These are phyloP conservation scores for Malassezia sympodialis DNA, from an alignment of 1,284 basidiomycete species.

Conservation along the genomic window DNA sequence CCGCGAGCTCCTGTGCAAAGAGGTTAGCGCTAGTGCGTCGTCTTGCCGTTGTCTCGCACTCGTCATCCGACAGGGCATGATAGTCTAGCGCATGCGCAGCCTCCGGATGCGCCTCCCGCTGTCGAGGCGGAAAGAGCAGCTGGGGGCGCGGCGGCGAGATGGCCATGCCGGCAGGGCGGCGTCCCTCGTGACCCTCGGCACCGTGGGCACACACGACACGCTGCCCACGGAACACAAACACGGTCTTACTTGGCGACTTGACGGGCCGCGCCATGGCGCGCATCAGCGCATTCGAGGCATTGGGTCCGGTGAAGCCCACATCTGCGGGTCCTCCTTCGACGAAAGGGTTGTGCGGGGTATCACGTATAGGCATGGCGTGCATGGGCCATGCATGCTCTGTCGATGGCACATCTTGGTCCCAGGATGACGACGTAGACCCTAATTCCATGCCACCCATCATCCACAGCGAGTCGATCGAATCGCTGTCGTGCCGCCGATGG, in stretches of 20 bases:
- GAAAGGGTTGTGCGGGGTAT: constrained; percentile 40
- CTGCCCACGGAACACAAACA: constrained; percentile 31
- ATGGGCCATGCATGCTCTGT: neutral
- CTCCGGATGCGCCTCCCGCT: neutral
- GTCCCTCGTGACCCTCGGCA: neutral
- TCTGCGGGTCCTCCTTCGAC: constrained; percentile 43
- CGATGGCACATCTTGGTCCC: neutral
- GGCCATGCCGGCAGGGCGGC: neutral
- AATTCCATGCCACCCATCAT: constrained; percentile 2
- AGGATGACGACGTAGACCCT: neutral
- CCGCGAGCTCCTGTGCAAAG: constrained; percentile 9
- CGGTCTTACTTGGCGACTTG: constrained; percentile 25
- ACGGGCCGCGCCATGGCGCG: constrained; percentile 21
- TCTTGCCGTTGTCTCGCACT: neutral
- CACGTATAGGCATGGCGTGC: constrained; percentile 20
- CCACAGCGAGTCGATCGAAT: neutral
- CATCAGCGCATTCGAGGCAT: constrained; percentile 17
- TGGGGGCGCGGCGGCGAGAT: constrained; percentile 7
- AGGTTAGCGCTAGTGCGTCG: neutral
- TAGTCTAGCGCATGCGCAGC: neutral
- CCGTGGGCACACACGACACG: constrained; percentile 8
- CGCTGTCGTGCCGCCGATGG: neutral
- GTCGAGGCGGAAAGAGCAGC: constrained; percentile 5
- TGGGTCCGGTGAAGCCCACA: constrained; percentile 29
- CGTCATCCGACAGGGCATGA: constrained; percentile 13